Evolutionary conservation across 2,329 filamentous ascomycete species (phyloP), one percentile per base, ranked within the genome.

Genomic region (Raffaelea deltoideospora): DNA sequence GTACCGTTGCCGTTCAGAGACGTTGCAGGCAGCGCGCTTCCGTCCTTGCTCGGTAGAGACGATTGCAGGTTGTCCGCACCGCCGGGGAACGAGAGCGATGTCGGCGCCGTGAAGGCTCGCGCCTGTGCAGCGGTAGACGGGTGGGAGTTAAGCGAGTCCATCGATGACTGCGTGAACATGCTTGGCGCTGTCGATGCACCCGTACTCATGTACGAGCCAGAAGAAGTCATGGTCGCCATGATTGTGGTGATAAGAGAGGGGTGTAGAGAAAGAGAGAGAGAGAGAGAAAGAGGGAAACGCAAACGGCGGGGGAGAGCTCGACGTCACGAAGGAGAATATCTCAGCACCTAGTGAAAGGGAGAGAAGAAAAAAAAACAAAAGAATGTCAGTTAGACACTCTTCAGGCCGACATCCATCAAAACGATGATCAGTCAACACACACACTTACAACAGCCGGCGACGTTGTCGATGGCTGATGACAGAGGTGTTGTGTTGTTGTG

Each of bases 121-220:
- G 90, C 90, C 72, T 96, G 87, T 46, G 79, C 76, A 53, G 88
- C 87, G 56, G 78, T 96, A 48, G 82, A 73, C 37, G 90, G 90
- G 56, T 96, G 90, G 49, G 88, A 90, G 55, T 85, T 87, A 53
- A 94, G 80, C 53, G 78, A 75, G 59, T 93, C 85, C 85, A 94
- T 93, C 44, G 44, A 46, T 31, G 40, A 35, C 42, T 43, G 44
- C 33, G 44, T 39, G 42, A 44, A 46, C 39, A 42, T 37, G 34
- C 39, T 37, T 22, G 37, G 40, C 32, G 41, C 43, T 31, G 44
- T 36, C 35, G 41, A 22, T 15, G 41, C 37, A 5, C 34, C n/a
- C 10, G 34, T n/a, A 35, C 40, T 43, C 38, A 41, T 33, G 29
- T 39, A 34, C 14, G 37, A 39, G 32, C 40, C 37, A 31, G 42